phyloP scores from a whole-genome alignment of 208 protist genomes.

The Wallacemonas sp. region DNA sequence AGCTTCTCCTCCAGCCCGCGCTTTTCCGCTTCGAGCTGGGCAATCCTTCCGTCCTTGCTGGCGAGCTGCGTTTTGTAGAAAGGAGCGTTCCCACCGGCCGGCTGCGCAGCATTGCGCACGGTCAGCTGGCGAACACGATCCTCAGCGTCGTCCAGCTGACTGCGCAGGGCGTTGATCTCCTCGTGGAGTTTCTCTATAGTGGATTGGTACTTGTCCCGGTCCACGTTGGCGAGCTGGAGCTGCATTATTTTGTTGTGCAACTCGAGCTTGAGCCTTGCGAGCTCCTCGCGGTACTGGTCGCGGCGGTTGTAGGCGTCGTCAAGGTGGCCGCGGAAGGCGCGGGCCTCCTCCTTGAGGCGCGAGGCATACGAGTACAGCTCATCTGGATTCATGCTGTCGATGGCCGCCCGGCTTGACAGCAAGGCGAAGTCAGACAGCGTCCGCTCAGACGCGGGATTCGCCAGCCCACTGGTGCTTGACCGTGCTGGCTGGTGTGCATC shows the following conservation, averaged over 20 bases:
- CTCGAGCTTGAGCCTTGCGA: constrained; percentile 49
- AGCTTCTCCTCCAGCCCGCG: not conserved
- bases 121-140: constrained; percentile 16
- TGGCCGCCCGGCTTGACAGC: not conserved
- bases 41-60: constrained; percentile 23
- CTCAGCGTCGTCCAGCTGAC: constrained; percentile 23
- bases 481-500: not conserved
- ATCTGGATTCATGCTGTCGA: constrained; percentile 34
- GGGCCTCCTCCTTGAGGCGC: constrained; percentile 42
- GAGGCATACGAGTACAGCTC: constrained; percentile 57
- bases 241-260: constrained; percentile 39
- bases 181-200: constrained; percentile 20
- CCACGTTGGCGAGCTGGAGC: constrained; percentile 25
- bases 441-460: not conserved
- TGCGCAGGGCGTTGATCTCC: constrained; percentile 20
- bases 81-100: not conserved
- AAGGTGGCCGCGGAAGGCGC: constrained; percentile 26
- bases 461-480: not conserved
- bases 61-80: constrained; percentile 22
- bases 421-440: constrained; percentile 19
- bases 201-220: constrained; percentile 20
- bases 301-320: constrained; percentile 43
- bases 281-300: constrained; percentile 59
- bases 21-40: constrained; percentile 13
- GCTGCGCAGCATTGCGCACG: constrained; percentile 6